These are phyloP conservation scores for Oryza glumipatula DNA, from an alignment of 176 grass and related monocot species.

Conservation along the genomic window DNA sequence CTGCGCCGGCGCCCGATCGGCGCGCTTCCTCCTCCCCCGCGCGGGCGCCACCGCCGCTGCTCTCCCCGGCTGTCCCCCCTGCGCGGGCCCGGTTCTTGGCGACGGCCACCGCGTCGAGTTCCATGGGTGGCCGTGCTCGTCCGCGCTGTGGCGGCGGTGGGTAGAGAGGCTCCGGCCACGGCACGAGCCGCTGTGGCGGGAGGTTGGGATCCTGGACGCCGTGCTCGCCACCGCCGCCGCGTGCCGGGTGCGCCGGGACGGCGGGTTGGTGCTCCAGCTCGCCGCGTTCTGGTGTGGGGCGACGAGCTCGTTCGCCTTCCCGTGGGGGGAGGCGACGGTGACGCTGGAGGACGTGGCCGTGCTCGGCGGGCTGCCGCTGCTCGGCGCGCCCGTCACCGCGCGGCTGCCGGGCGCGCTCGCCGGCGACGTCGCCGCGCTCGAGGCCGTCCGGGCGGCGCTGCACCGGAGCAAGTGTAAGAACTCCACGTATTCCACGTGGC, in stretches of 20 bases:
- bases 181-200: constrained; percentile 40
- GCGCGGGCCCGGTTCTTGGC: no score
- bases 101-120: constrained; percentile 43
- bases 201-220: constrained; percentile 46
- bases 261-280: constrained; percentile 28
- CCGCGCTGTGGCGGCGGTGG: constrained; percentile 52
- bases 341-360: constrained; percentile 27
- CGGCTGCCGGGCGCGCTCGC: not conserved
- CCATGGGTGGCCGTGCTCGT: constrained; percentile 48
- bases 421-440: constrained; percentile 19
- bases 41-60: no score
- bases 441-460: constrained; percentile 10
- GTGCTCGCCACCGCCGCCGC: constrained; percentile 29
- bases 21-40: no score
- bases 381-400: constrained; percentile 11
- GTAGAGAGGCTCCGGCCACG: constrained; percentile 51
- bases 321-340: not conserved
- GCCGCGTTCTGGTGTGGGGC: constrained; percentile 50
- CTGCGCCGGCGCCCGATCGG: not conserved
- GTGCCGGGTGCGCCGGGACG: constrained; percentile 43
- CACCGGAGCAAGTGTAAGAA: constrained; percentile 41
- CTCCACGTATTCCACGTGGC: constrained; percentile 28
- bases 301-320: constrained; percentile 18
- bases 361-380: not conserved
- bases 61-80: no score